These are phyloP conservation scores for Sphagnurus paluster DNA, from an alignment of 1,284 basidiomycete species.

Conservation along the genomic window DNA sequence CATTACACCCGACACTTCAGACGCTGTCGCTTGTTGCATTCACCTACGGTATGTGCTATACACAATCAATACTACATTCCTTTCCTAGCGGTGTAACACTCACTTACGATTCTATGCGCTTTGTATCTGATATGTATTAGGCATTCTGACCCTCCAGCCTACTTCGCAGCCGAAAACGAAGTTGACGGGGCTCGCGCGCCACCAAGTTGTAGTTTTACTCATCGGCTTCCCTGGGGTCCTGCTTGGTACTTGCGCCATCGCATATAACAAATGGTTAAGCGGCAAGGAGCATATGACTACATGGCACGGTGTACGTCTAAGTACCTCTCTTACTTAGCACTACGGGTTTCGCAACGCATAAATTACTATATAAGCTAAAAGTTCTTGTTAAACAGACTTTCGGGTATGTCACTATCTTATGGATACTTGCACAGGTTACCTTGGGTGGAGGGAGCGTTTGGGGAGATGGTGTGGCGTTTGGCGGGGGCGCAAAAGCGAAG, in stretches of 20 bases:
- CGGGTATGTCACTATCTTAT: constrained; percentile 53
- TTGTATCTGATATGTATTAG: constrained; percentile 32
- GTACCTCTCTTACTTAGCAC: not conserved
- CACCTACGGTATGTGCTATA: constrained; percentile 50
- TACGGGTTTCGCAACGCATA: constrained; percentile 11
- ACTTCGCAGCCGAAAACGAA: constrained; percentile 68
- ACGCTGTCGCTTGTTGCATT: constrained; percentile 53
- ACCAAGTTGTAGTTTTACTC: constrained; percentile 57
- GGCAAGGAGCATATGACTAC: constrained; percentile 54
- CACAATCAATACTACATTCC: too few relatives aligned
- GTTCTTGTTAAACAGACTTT: too few relatives aligned
- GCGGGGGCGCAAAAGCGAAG: constrained; percentile 66
- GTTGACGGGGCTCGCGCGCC: constrained; percentile 59
- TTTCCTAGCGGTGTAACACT: too few relatives aligned
- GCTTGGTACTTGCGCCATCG: constrained; percentile 54
- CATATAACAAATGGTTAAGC: constrained; percentile 52
- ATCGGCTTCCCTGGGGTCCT: constrained; percentile 55
- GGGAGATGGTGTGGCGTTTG: constrained; percentile 62
- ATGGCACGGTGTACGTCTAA: constrained; percentile 67
- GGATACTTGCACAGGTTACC: constrained; percentile 55
- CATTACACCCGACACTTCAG: constrained; percentile 64
- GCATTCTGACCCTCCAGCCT: constrained; percentile 75
- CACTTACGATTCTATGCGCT: not conserved
- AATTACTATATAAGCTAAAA: too few relatives aligned
- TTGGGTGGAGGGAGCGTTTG: constrained; percentile 70